A percentile compares a stretch with the other conserved stretches of the same genome.
phyloP scores from a whole-genome alignment of 2,329 filamentous ascomycete genomes.

The Cercospora sesami region DNA sequence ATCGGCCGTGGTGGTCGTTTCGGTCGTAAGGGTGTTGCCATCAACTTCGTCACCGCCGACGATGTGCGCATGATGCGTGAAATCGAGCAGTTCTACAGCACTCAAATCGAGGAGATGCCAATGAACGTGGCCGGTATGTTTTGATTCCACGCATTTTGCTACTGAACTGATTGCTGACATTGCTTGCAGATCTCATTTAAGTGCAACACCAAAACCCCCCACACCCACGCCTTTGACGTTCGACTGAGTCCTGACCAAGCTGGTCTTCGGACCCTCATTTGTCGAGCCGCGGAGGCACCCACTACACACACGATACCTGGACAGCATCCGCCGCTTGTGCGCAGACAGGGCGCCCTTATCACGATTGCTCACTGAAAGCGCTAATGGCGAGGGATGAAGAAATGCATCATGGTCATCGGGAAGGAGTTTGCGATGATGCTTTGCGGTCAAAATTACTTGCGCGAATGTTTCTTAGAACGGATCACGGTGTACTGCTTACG shows the following conservation, averaged over 20 bases:
- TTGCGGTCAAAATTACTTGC: slow-evolving; percentile 34
- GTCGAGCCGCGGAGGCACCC: slow-evolving; percentile 26
- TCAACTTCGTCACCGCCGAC: slow-evolving; percentile 99
- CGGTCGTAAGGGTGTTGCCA: slow-evolving; percentile 99
- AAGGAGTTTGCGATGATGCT: slow-evolving; percentile 29
- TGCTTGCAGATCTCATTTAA: slow-evolving; percentile 47
- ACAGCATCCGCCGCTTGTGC: slow-evolving; percentile 24
- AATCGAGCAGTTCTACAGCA: slow-evolving; percentile 99
- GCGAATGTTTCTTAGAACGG: slow-evolving; percentile 33
- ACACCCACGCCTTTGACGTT: slow-evolving; percentile 28
- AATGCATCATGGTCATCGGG: slow-evolving; percentile 30
- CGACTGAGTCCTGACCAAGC: slow-evolving; percentile 27
- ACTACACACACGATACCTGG: slow-evolving; percentile 23
- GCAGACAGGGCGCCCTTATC: slow-evolving; percentile 25
- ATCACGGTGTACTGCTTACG: slow-evolving; percentile 31
- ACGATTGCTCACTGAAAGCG: slow-evolving; percentile 23
- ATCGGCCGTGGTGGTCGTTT: slow-evolving; percentile 99
- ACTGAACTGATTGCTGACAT: slow-evolving; percentile 35
- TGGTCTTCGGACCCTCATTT: slow-evolving; percentile 12
- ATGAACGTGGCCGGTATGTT: slow-evolving; percentile 75
- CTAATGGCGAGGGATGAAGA: slow-evolving; percentile 29
- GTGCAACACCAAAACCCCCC: slow-evolving; percentile 20
- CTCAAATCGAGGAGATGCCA: slow-evolving; percentile 99
- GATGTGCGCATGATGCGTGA: slow-evolving; percentile 99
- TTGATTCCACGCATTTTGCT: not conserved